These are phyloP conservation scores for Trapa bicornis DNA, from an alignment of 345 rosid genomes.

Conservation along the genomic window DNA sequence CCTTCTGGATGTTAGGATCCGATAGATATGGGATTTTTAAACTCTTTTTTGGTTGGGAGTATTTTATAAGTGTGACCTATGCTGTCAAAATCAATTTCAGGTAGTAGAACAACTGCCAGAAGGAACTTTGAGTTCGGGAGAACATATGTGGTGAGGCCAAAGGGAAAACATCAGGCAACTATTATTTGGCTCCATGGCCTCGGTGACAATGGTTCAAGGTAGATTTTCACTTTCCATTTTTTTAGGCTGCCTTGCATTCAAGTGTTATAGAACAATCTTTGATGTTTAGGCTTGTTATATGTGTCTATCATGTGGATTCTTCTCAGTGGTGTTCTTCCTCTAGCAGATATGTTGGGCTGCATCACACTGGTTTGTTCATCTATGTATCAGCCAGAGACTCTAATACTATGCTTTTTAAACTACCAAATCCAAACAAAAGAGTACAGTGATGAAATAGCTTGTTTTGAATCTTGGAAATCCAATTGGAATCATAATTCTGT, in stretches of 20 bases:
- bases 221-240: background rate
- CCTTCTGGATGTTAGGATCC: background rate
- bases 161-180: slow-evolving; percentile 36
- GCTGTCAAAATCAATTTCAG: slow-evolving; percentile 11
- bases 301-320: background rate
- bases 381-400: background rate
- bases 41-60: background rate
- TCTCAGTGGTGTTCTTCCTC: background rate
- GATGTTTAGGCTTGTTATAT: no score
- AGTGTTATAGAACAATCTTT: no score
- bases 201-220: slow-evolving; percentile 42
- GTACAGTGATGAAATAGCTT: background rate
- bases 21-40: background rate
- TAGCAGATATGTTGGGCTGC: background rate
- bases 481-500: background rate
- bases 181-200: slow-evolving; percentile 42
- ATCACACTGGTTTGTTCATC: background rate
- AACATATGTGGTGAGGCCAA: slow-evolving; percentile 43
- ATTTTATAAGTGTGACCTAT: slow-evolving; percentile 5
- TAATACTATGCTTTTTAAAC: background rate
- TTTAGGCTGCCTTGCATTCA: background rate
- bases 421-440: background rate
- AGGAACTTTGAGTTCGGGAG: slow-evolving; percentile 34
- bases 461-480: background rate
- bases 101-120: slow-evolving; percentile 24